Percentiles rank a stretch among this genome's conserved stretches.
These are phyloP conservation scores for Hericium erinaceus DNA, from an alignment of 768 basidiomycete genomes.

Conservation along the genomic window DNA sequence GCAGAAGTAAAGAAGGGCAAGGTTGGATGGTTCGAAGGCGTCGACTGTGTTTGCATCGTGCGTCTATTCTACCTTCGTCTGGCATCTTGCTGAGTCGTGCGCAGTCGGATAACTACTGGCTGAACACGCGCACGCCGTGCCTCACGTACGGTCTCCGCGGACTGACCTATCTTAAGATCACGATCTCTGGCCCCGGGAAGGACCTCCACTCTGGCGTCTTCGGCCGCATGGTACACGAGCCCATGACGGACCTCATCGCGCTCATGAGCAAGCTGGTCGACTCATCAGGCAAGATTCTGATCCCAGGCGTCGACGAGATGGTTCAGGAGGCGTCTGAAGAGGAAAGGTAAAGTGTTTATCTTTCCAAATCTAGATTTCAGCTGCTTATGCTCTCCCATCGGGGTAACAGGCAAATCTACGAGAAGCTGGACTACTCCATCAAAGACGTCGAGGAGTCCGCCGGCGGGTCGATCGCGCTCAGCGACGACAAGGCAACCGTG, in stretches of 20 bases:
- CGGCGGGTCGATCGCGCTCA: conserved; percentile 68
- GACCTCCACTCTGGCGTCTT: conserved; percentile 91
- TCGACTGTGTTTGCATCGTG: conserved; percentile 91
- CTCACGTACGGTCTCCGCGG: conserved; percentile 88
- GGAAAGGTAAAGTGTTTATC: conserved; percentile 43
- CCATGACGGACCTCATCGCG: conserved; percentile 86
- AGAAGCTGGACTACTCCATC: conserved; percentile 61
- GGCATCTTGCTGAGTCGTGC: neutral
- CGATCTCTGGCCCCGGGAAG: conserved; percentile 71
- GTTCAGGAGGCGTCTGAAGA: conserved; percentile 63
- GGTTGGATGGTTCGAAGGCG: conserved; percentile 72
- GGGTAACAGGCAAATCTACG: conserved; percentile 51
- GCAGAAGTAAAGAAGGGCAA: conserved; percentile 59
- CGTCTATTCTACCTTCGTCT: conserved; percentile 17
- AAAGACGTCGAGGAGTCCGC: conserved; percentile 67
- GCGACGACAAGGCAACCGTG: conserved; percentile 63
- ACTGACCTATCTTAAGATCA: conserved; percentile 76
- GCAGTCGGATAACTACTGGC: conserved; percentile 92
- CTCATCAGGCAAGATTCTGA: conserved; percentile 68
- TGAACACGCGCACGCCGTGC: conserved; percentile 70
- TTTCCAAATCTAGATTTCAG: neutral
- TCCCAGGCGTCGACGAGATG: conserved; percentile 85
- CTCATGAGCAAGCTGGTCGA: conserved; percentile 84
- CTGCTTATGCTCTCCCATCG: neutral
- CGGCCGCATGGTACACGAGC: conserved; percentile 75